Evolutionary conservation across 176 grass and related monocot species (phyloP).

Genomic region (Metroxylon sagu): DNA sequence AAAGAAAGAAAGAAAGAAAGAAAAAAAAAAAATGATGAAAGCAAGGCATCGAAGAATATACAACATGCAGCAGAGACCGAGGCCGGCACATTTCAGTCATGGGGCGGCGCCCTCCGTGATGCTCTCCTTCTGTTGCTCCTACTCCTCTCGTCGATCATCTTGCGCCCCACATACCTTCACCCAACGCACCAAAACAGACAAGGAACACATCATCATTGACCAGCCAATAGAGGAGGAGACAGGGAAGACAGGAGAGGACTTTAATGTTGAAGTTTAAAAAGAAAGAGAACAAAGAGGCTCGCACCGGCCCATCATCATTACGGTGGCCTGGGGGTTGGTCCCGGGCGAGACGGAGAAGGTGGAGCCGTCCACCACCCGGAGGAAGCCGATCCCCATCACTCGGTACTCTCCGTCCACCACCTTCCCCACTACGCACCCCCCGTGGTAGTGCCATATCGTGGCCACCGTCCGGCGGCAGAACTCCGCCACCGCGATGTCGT

Average conservation of each 20-base stretch:
- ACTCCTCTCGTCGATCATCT: conserved; percentile 51
- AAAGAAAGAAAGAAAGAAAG: too few relatives aligned
- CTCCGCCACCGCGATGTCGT: conserved; percentile 30
- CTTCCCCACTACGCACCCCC: conserved; percentile 58
- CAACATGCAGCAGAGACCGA: too few relatives aligned
- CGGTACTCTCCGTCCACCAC: conserved; percentile 73
- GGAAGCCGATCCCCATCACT: conserved; percentile 31
- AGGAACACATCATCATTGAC: too few relatives aligned
- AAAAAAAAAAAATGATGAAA: too few relatives aligned
- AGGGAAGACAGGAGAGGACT: too few relatives aligned
- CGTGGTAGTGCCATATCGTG: conserved; percentile 92
- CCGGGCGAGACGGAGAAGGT: conserved; percentile 61
- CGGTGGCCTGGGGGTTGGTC: conserved; percentile 82
- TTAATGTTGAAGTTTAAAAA: neutral
- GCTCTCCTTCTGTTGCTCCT: conserved; percentile 32
- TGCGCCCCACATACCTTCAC: conserved; percentile 52
- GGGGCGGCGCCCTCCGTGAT: neutral
- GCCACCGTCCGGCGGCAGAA: conserved; percentile 67
- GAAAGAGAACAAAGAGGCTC: neutral
- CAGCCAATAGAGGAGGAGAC: too few relatives aligned
- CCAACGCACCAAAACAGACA: too few relatives aligned
- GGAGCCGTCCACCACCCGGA: conserved; percentile 76
- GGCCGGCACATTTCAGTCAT: too few relatives aligned
- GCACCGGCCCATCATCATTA: conserved; percentile 98
- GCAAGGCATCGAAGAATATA: too few relatives aligned